These are phyloP conservation scores for Symbiodinium natans DNA, from an alignment of 73 alveolate genomes.

Conservation along the genomic window DNA sequence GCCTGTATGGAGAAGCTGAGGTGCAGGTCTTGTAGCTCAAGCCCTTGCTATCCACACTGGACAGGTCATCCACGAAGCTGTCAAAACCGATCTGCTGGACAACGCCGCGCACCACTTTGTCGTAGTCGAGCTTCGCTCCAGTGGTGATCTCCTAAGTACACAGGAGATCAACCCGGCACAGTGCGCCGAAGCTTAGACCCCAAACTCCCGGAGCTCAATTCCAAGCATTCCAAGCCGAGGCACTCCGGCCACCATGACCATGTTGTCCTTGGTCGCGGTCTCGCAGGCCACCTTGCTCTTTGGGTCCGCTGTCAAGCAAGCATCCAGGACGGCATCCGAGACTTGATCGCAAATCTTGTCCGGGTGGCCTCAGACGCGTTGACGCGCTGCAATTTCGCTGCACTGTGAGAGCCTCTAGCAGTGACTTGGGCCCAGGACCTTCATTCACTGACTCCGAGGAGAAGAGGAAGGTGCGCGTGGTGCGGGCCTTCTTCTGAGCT, in stretches of 20 bases:
- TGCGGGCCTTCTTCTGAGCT: constrained; percentile 87
- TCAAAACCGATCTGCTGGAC: constrained; percentile 71
- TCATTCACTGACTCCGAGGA: constrained; percentile 99
- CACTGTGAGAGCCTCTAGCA: too few species aligned
- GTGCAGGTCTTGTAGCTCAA: constrained; percentile 96
- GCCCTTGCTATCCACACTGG: constrained; percentile 98
- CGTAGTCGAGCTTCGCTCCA: constrained; percentile 96
- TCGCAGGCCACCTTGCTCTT: constrained; percentile 98
- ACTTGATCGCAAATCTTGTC: constrained; percentile 99
- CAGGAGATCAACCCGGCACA: too few species aligned
- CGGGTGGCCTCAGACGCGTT: constrained; percentile 97
- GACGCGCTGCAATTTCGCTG: too few species aligned
- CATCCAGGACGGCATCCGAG: constrained; percentile 99
- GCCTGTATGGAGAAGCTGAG: neutral
- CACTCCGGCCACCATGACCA: constrained; percentile 98
- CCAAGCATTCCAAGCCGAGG: neutral
- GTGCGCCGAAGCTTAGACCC: too few species aligned
- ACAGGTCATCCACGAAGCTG: constrained; percentile 90
- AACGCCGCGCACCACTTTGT: constrained; percentile 95
- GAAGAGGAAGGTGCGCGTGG: constrained; percentile 96
- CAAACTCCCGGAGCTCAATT: too few species aligned
- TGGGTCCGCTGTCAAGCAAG: constrained; percentile 98
- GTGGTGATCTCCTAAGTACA: constrained; percentile 96
- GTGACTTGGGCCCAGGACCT: too few species aligned
- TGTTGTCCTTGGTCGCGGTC: constrained; percentile 97